Conservation (phyloP, 371 early-diverging fungal genomes). For the Catenaria anguillulae region DNA sequence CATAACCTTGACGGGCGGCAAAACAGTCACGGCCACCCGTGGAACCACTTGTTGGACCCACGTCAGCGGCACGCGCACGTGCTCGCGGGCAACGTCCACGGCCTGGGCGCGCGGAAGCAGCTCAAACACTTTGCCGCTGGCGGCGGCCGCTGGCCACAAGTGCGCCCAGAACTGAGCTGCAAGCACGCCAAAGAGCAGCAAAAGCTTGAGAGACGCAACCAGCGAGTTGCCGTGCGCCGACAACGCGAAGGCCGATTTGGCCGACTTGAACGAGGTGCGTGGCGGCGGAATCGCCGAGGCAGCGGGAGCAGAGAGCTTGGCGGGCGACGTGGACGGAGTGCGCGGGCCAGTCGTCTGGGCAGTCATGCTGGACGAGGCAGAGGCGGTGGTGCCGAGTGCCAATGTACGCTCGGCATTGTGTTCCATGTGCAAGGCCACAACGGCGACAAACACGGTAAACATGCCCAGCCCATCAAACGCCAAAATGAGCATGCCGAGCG, state of each 20-base stretch:
- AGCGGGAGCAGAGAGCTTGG: neutral
- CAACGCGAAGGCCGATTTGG: neutral
- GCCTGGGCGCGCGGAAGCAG: neutral
- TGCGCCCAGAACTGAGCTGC: neutral
- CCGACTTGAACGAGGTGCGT: neutral
- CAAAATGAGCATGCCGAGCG: constrained; percentile 60
- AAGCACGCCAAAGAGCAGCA: neutral
- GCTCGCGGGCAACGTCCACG: constrained; percentile 6
- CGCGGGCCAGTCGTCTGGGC: constrained; percentile 17
- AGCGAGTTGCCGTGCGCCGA: constrained; percentile 8
- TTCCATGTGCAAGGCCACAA: constrained; percentile 75
- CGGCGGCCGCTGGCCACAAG: neutral
- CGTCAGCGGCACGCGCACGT: constrained; percentile 9
- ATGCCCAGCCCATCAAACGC: constrained; percentile 66
- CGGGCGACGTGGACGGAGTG: constrained; percentile 20
- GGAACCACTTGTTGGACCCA: constrained; percentile 6
- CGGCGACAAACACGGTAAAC: constrained; percentile 74
- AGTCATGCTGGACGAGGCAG: constrained; percentile 13
- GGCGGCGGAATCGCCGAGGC: no score
- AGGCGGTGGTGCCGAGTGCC: neutral
- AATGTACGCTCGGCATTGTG: constrained; percentile 16
- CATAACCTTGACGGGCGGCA: constrained; percentile 9
- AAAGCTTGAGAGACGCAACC: neutral
- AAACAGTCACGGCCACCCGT: constrained; percentile 1
- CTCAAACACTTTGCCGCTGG: neutral